Conservation (phyloP, 345 rosid genomes). For the Citrus cavaleriei region DNA sequence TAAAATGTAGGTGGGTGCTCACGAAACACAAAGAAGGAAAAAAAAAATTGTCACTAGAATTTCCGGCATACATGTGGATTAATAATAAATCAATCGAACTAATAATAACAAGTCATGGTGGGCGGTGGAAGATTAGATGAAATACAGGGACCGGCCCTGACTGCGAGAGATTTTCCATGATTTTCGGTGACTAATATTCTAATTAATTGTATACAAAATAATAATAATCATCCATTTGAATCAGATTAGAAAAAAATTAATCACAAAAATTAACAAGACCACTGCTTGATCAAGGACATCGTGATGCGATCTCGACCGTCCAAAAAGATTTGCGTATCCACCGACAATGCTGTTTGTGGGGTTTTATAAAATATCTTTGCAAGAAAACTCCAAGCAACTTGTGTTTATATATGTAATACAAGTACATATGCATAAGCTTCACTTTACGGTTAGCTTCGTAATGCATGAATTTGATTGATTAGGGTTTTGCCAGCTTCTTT, state of each 20-base stretch:
- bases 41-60: slow-evolving; percentile 6
- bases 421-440: neutral
- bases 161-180: slow-evolving; percentile 28
- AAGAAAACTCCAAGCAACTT: neutral
- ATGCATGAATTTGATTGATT: neutral
- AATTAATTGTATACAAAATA: neutral
- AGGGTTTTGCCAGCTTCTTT: neutral
- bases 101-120: neutral
- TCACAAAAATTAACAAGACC: neutral
- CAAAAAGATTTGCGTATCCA: slow-evolving; percentile 38
- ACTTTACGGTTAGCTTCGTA: neutral
- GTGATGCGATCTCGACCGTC: slow-evolving; percentile 28
- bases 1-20: neutral
- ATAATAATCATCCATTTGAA: neutral
- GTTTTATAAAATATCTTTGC: neutral
- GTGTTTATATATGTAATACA: neutral
- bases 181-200: slow-evolving; percentile 16
- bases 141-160: slow-evolving; percentile 8
- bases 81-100: neutral
- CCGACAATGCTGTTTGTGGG: slow-evolving; percentile 13
- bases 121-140: slow-evolving; percentile 22
- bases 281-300: neutral
- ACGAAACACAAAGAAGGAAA: too few species aligned
- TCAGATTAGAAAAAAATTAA: neutral
- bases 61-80: slow-evolving; percentile 5